Conservation (phyloP, 352 stramenopile species). For the Globisporangium recalcitrans region DNA sequence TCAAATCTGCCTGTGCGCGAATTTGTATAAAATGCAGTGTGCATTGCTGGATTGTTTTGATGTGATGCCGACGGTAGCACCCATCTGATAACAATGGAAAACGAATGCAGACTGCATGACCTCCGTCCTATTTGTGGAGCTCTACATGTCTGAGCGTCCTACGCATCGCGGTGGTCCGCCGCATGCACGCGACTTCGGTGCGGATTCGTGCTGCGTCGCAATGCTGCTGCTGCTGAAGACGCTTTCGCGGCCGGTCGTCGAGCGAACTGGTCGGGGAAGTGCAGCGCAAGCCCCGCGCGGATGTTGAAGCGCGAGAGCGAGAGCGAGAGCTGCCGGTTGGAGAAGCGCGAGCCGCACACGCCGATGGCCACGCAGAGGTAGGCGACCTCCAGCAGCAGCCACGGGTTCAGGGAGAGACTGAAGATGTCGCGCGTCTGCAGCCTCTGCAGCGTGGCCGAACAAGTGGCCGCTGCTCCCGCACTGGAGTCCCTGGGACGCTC, state of each 20-base stretch:
- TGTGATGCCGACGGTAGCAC: not conserved
- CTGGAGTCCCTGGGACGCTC: constrained; percentile 31
- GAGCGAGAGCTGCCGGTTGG: constrained; percentile 45
- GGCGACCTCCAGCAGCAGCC: constrained; percentile 45
- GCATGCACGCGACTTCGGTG: constrained; percentile 1
- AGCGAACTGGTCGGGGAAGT: constrained; percentile 29
- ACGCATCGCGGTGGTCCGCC: not conserved
- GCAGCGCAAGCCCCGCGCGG: constrained; percentile 39
- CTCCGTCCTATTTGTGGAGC: no score
- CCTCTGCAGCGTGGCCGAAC: constrained; percentile 20
- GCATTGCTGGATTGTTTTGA: no score
- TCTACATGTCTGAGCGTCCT: no score
- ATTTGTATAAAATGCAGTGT: no score
- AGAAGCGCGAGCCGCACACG: constrained; percentile 51
- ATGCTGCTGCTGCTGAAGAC: not conserved
- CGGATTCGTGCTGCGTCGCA: not conserved
- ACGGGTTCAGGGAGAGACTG: constrained; percentile 42
- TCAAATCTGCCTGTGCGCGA: no score
- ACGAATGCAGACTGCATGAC: no score
- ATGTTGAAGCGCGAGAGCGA: constrained; percentile 57
- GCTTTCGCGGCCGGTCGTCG: not conserved
- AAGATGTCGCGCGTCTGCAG: constrained; percentile 36
- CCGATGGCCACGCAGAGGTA: constrained; percentile 54
- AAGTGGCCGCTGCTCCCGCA: constrained; percentile 31
- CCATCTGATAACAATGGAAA: not conserved